These are phyloP conservation scores for Butyriboletus loyo DNA, from an alignment of 768 basidiomycete species.

Conservation along the genomic window DNA sequence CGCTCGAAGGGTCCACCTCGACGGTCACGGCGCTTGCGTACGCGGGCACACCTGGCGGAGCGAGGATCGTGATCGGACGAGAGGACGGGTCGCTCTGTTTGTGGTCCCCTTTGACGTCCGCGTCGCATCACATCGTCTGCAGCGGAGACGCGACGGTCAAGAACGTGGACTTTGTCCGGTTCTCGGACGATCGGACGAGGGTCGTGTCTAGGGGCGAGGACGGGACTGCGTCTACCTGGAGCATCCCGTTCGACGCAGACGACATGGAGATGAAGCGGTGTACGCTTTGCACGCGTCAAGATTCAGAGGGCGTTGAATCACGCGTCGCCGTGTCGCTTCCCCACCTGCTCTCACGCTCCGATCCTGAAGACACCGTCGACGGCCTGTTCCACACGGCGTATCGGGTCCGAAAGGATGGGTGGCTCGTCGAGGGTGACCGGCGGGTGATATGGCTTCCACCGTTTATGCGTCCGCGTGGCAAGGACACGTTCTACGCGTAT, in stretches of 20 bases:
- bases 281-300: not conserved
- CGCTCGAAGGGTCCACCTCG: not conserved
- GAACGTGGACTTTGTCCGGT: constrained; percentile 6
- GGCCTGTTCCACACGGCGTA: constrained; percentile 3
- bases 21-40: constrained; percentile 20
- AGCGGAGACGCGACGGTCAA: not conserved
- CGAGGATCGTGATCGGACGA: constrained; percentile 13
- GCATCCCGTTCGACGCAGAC: not conserved
- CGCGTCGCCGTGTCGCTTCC: too few relatives aligned
- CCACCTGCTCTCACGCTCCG: constrained; percentile 2
- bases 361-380: constrained; percentile 2
- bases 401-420: constrained; percentile 17
- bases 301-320: too few relatives aligned
- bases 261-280: not conserved
- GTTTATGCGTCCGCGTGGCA: not conserved
- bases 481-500: not conserved
- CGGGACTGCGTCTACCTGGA: constrained; percentile 6
- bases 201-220: constrained; percentile 13
- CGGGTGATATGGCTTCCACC: constrained; percentile 17
- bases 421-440: constrained; percentile 17
- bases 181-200: constrained; percentile 6
- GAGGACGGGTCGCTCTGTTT: constrained; percentile 16
- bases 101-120: constrained; percentile 16
- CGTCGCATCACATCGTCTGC: constrained; percentile 8
- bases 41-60: not conserved